Evolutionary conservation across 2,329 filamentous ascomycete genomes (phyloP).

Genomic region (Capronia coronata): DNA sequence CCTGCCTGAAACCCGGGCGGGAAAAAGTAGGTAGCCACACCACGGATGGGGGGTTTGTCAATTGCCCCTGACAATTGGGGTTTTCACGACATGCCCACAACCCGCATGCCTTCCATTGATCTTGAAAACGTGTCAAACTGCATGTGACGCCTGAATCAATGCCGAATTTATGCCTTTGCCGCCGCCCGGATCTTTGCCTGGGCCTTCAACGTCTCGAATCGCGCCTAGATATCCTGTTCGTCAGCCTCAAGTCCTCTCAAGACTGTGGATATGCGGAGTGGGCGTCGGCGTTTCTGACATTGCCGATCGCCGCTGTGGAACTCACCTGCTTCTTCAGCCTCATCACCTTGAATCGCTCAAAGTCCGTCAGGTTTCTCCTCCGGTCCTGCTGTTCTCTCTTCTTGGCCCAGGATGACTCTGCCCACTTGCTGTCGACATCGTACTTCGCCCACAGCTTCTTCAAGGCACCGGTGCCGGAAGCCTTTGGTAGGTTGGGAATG

Average conservation of each 20-base stretch:
- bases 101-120: constrained; percentile 15
- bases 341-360: constrained; percentile 99
- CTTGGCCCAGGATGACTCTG: constrained; percentile 88
- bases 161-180: constrained; percentile 49
- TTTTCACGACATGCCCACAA: constrained; percentile 13
- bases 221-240: constrained; percentile 46
- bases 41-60: constrained; percentile 9
- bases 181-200: constrained; percentile 85
- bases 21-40: constrained; percentile 14
- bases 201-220: constrained; percentile 96
- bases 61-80: constrained; percentile 5
- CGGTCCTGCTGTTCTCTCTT: constrained; percentile 77
- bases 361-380: constrained; percentile 90
- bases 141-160: constrained; percentile 21
- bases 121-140: constrained; percentile 11
- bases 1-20: constrained; percentile 17
- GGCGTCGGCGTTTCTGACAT: background rate
- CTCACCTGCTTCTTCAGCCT: constrained; percentile 96
- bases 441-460: constrained; percentile 86
- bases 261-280: background rate
- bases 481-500: constrained; percentile 78
- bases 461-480: constrained; percentile 72
- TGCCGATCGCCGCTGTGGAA: constrained; percentile 24
- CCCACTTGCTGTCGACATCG: constrained; percentile 90
- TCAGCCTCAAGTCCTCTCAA: constrained; percentile 2